Percentiles rank a stretch among this genome's conserved stretches.
Evolutionary conservation across 139 green algal species (phyloP).

Genomic region (Chlorella sp.): DNA sequence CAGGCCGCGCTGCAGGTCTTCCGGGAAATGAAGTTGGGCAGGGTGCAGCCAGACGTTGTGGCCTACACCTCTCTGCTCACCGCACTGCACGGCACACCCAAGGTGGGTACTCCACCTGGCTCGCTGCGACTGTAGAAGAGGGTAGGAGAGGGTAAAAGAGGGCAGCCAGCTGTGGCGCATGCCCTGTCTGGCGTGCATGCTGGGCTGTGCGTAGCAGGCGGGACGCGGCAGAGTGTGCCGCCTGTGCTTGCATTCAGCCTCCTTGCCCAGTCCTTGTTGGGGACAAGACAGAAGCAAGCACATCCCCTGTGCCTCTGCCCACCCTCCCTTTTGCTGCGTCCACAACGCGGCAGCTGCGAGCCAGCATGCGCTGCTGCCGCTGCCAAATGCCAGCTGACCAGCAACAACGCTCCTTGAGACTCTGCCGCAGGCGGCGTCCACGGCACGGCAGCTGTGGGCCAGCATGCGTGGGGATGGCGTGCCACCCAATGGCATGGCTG

Average conservation of each 20-base stretch:
- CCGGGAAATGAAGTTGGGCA: not conserved
- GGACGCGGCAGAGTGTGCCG: too few species aligned
- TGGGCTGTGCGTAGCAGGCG: too few species aligned
- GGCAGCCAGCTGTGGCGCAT: not conserved
- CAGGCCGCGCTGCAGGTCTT: constrained; percentile 1
- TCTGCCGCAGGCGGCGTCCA: not conserved
- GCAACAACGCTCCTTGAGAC: too few species aligned
- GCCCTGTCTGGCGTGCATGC: too few species aligned
- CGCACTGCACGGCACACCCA: constrained; percentile 12
- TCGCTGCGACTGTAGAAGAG: not conserved
- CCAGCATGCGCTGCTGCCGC: not conserved
- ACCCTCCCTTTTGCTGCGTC: too few species aligned
- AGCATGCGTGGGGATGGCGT: constrained; percentile 15
- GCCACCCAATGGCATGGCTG: constrained; percentile 18
- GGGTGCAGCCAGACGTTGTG: constrained; percentile 21
- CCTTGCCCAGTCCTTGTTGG: too few species aligned
- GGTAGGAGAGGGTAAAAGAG: not conserved
- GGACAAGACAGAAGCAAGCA: too few species aligned
- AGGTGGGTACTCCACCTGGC: not conserved
- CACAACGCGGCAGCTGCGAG: too few species aligned
- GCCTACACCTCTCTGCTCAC: constrained; percentile 30
- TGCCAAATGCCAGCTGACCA: too few species aligned
- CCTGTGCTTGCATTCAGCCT: too few species aligned
- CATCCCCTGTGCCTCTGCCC: too few species aligned
- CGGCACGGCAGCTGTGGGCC: constrained; percentile 11